Evolutionary conservation across 1,139 yeast genomes (phyloP), one percentile per base, ranked within the genome.

Genomic region (Meyerozyma guilliermondii): DNA sequence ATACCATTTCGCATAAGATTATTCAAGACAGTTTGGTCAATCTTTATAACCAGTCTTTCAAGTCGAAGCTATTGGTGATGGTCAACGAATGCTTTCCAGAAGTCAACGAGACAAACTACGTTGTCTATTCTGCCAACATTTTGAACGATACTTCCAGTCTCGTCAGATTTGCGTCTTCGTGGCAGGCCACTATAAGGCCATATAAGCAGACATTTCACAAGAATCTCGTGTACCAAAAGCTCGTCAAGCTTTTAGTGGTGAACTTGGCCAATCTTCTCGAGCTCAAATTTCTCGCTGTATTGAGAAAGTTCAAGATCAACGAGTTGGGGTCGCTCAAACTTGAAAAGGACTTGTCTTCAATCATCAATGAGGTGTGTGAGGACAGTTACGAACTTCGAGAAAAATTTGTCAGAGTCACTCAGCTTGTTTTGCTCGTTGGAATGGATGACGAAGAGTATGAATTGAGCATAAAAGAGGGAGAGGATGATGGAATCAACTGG

Each of bases 311-410:
- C 48, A 63, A 59, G 46, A 80, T 88, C 48, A 89, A 87, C 54
- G 95, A 87, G 51, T 65, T 87, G 40, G 98, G 98, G 0, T 83
- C 95, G 0, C 75, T 89, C 29, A 84, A 83, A 50, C 67, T 94
- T 41, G 98, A 94, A 53, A 80, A 87, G 46, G 97, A 91, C 59
- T 66, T 91, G 38, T 81, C 92, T 33, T 71, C 78, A 39, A 74
- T 91, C 34, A 86, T 92, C 41, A 76, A 79, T 42, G 84, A 82
- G 48, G 74, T 54, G 57, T 87, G 63, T 72, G 79, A 59, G 58
- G 81, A 60, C 66, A 70, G 81, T 53, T 92, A 88, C 60, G 78
- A 76, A 38, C 66, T 89, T 52, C 72, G 96, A 48, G 92, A 87
- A 47, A 78, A 80, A 54, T 92, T 91, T 57, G 74, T 85, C 3